phyloP scores from a whole-genome alignment of 2,329 filamentous ascomycete species.

The Cladobotryum protrusum region DNA sequence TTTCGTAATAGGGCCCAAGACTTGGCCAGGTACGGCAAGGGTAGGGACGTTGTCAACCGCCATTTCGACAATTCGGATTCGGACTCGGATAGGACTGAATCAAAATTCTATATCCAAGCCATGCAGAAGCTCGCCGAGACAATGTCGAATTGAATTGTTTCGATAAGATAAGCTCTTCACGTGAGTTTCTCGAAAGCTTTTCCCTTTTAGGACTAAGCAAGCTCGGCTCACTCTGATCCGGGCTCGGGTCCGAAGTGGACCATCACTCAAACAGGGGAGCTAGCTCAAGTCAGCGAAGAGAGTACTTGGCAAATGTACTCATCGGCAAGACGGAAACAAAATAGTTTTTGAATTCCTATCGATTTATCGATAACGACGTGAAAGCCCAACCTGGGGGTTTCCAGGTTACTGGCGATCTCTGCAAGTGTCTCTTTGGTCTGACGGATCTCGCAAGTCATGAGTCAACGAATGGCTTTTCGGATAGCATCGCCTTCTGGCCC shows the following conservation, averaged over 20 bases:
- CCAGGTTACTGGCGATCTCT: too few species aligned
- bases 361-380: too few species aligned
- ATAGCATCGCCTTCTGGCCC: too few species aligned
- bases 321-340: background rate
- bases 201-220: background rate
- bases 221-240: background rate
- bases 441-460: too few species aligned
- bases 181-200: background rate
- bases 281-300: background rate
- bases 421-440: too few species aligned
- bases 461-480: too few species aligned
- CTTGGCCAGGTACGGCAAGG: constrained; percentile 74
- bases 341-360: too few species aligned
- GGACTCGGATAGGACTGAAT: background rate
- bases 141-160: background rate
- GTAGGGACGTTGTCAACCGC: constrained; percentile 35
- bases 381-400: too few species aligned
- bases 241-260: background rate
- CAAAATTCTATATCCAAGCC: too few species aligned
- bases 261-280: background rate
- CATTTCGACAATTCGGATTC: constrained; percentile 16
- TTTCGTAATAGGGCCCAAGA: constrained; percentile 60
- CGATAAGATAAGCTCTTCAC: background rate
- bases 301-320: background rate
- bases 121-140: background rate